Base-by-base conservation (phyloP, 2,329 filamentous ascomycete species). In the Verticillium nubilum region DNA sequence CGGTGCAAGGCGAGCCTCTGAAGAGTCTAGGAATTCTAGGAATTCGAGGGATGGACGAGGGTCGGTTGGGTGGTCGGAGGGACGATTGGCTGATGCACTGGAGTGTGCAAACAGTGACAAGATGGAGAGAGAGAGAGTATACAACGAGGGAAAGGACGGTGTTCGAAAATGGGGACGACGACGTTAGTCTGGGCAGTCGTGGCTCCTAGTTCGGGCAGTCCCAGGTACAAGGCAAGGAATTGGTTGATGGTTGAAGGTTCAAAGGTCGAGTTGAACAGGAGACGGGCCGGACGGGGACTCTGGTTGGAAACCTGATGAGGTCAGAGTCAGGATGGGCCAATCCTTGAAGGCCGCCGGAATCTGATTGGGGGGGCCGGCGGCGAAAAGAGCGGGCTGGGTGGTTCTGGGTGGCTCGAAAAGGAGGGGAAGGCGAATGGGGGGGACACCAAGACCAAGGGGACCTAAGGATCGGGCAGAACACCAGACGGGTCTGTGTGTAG, bases 31-130 rank as follows among this genome's bases (percentile, higher is more conserved):
- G 37, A 25, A 31, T 26, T 54, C 33, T 53, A 54, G 56, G 58
- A 54, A 57, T 56, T 35, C 58, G 42, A 54, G 50, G 47, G 56
- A 59, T 63, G 62, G 56, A 59, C 58, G 62, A 54, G 25, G 54
- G 56, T 42, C 58, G 56, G 37, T 53, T 35, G 28, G 54, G 33
- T 56, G 29, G 29, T 19, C n/a, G 52, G 52, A 53, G 52, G 27
- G 52, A 53, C 15, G 52, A 28, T 50, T 50, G 42, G 19, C 42
- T 50, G 42, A 50, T 50, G 42, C 42, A 50, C 7, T 19, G 35
- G 25, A 12, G 54, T 37, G 35, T 33, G 31, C 12, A 31, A 42
- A 53, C 35, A 60, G 42, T 50, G 9, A 12, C 19, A 26, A 56
- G 54, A 59, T 56, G 37, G 57, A 57, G 54, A 26, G 52, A 60